phyloP scores from a whole-genome alignment of 352 stramenopile species.

The Globisporangium uncinulatum region DNA sequence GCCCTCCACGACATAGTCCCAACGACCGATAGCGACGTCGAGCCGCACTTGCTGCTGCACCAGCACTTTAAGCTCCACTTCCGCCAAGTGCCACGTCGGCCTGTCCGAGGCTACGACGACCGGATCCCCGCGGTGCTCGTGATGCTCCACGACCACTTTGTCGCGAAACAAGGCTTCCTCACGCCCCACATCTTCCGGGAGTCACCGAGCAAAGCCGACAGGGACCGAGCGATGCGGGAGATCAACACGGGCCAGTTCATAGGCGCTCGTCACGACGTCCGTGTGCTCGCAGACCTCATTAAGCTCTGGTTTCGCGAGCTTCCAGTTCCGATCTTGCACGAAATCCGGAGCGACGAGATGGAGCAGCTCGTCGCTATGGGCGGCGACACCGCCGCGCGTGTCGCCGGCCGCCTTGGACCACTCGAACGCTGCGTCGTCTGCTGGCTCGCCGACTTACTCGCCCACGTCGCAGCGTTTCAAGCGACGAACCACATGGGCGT shows the following conservation, averaged over 20 bases:
- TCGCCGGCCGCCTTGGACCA: slow-evolving; percentile 36
- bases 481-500: slow-evolving; percentile 85
- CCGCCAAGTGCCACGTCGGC: slow-evolving; percentile 60
- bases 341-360: slow-evolving; percentile 68
- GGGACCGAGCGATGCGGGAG: slow-evolving; percentile 72
- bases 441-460: slow-evolving; percentile 83
- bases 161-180: slow-evolving; percentile 53
- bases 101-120: slow-evolving; percentile 62
- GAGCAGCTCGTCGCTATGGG: slow-evolving; percentile 29
- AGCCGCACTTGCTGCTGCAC: slow-evolving; percentile 37
- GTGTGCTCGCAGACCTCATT: slow-evolving; percentile 84
- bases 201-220: slow-evolving; percentile 82
- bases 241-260: slow-evolving; percentile 80
- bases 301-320: slow-evolving; percentile 90
- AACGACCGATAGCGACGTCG: slow-evolving; percentile 11
- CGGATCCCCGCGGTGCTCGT: slow-evolving; percentile 79
- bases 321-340: slow-evolving; percentile 73
- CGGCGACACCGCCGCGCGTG: slow-evolving; percentile 23
- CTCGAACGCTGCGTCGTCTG: slow-evolving; percentile 59
- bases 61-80: slow-evolving; percentile 83
- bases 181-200: slow-evolving; percentile 85
- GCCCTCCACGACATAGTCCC: background rate
- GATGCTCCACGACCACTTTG: slow-evolving; percentile 83
- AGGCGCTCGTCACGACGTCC: slow-evolving; percentile 60
- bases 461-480: slow-evolving; percentile 64